Base-by-base conservation (phyloP, 768 basidiomycete species). In the Suillus weaverae region DNA sequence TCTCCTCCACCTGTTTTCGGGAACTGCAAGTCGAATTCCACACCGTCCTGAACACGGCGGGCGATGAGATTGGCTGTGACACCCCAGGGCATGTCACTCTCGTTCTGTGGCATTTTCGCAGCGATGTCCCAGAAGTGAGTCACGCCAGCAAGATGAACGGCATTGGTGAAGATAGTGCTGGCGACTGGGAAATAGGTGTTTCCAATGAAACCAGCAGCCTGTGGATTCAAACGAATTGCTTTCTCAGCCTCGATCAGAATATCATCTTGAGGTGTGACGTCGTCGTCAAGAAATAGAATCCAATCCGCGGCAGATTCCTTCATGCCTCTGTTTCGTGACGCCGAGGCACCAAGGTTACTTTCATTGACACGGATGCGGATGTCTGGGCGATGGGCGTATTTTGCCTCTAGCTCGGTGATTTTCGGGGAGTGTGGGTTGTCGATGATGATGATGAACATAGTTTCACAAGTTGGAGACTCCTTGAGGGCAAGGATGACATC, bases 1-100 rank as follows among this genome's bases (percentile, higher is more conserved):
- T 89, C 87, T 0, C 86, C 87, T 3, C 87, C 86, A 1, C 86
- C 85, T 4, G 86, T 89, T 74, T 86, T 87, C 4, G 87, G 88
- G 67, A 85, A 88, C 5, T 69, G 70, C 20, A 78, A 70, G 67
- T 82, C 78, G 68, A 78, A 89, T 50, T 69, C 67, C n/a, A 86
- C 77, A 0, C 76, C 79, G 53, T 86, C 85, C 2, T 76, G 68
- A 39, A 77, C 70, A 30, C 84, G 81, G 3, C 84, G 81, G 5
- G 78, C 78, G 30, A 87, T 81, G 20, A 88, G 78, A 68, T 86
- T 87, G 0, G 86, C 86, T 0, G 87, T 86, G 3, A 86, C 84
- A 2, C 87, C 86, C 87, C 87, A 88, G 0, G 87, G 86, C 43
- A 87, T 69, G 61, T 87, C 84, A 1, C 63, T 69, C 48, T 74